Evolutionary conservation across 176 grass and related monocot species (phyloP), one percentile per base, ranked within the genome.

Genomic region (Avena sativa): DNA sequence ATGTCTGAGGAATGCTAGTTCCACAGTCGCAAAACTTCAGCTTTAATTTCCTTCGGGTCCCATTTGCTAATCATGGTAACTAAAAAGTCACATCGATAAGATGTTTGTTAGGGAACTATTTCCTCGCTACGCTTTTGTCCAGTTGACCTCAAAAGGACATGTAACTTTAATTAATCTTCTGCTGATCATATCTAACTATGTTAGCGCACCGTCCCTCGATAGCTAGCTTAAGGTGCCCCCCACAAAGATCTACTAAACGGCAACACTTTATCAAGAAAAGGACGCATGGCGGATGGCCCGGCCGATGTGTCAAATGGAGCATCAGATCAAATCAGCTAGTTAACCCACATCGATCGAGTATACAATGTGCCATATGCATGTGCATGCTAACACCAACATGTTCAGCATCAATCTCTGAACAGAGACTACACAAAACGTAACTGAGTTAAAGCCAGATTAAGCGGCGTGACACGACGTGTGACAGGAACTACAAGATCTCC

Each of bases 231-330:
- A n/a, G 38, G 19, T 44, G 9, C 19, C 1, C 70, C 64, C 40
- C 43, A 72, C 70, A 21, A 12, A 11, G 20, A 74, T 74, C 20
- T 47, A 15, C 12, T 28, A 14, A 65, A 74, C 12, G 11, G 44
- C 71, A 25, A 47, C 43, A 74, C 71, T 74, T 74, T 48, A 74
- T 17, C 65, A n/a, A 67, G 65, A 17, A 67, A 67, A 36, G 28
- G 64, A 67, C 64, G 1, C 4, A 67, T 32, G 12, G n/a, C n/a
- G n/a, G 5, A 64, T 43, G 38, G 19, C 9, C 9, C 38, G 38
- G 69, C 40, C 3, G 19, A 38, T 6, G 12, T 5, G 13, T 46
- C 19, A 12, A 71, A 21, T 43, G 38, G 9, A 40, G 66, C 34
- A 40, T 70, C 32, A 19, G 20, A 36, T 67, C 64, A 67, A 16